These are phyloP conservation scores for Aleurites moluccanus DNA, from an alignment of 441 rosid species.

Conservation along the genomic window DNA sequence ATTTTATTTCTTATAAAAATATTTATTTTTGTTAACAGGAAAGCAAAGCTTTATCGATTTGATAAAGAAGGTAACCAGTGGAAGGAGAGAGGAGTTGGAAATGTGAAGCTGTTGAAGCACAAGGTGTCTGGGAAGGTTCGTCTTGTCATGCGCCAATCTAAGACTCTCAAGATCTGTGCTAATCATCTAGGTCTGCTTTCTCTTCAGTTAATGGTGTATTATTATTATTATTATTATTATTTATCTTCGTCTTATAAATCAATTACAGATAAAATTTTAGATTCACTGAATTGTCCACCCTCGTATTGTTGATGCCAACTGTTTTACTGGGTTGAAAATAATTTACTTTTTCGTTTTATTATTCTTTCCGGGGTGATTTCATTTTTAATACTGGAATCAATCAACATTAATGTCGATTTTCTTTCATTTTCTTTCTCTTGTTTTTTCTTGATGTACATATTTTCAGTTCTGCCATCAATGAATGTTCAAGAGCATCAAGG, in stretches of 20 bases:
- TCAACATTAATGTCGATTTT: too few relatives aligned
- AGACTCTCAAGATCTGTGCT: conserved; percentile 95
- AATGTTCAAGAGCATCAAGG: conserved; percentile 80
- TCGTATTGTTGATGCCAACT: too few relatives aligned
- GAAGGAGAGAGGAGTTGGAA: conserved; percentile 91
- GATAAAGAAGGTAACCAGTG: conserved; percentile 81
- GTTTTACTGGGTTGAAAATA: too few relatives aligned
- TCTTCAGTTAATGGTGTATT: too few relatives aligned
- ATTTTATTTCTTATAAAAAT: background rate
- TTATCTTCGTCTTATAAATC: too few relatives aligned
- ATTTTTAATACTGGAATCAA: too few relatives aligned
- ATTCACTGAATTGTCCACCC: too few relatives aligned
- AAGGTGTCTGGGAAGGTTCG: conserved; percentile 66
- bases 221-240: too few relatives aligned
- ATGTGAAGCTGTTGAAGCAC: conserved; percentile 80
- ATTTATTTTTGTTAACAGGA: conserved; percentile 36
- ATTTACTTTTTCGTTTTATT: too few relatives aligned
- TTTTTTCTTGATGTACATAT: too few relatives aligned
- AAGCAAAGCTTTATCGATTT: conserved; percentile 72
- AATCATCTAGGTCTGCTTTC: conserved; percentile 61
- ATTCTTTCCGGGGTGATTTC: too few relatives aligned
- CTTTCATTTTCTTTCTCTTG: too few relatives aligned
- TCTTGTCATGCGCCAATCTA: conserved; percentile 86
- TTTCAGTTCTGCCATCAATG: conserved; percentile 62
- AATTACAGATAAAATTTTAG: background rate